These are phyloP conservation scores for Fusarium annulatum DNA, from an alignment of 2,329 filamentous ascomycete species.

Conservation along the genomic window DNA sequence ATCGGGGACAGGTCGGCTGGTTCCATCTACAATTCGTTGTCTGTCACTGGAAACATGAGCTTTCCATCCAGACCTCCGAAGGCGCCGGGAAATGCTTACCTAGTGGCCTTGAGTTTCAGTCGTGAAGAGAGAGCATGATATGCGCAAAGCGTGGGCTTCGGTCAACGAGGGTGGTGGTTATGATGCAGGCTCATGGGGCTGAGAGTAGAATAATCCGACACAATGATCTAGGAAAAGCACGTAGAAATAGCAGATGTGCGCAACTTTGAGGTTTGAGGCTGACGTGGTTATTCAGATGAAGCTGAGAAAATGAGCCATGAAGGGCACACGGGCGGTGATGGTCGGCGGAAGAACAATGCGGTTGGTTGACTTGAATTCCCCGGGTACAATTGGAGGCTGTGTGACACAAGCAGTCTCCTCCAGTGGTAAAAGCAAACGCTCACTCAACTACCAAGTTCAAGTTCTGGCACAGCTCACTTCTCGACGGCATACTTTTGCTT, in stretches of 20 bases:
- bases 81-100: neutral
- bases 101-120: neutral
- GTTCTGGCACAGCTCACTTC: too few relatives aligned
- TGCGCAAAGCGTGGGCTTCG: neutral
- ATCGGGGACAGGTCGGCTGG: neutral
- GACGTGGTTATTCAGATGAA: neutral
- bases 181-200: neutral
- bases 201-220: neutral
- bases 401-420: too few relatives aligned
- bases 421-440: too few relatives aligned
- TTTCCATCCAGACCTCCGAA: neutral
- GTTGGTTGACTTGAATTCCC: too few relatives aligned
- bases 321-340: neutral
- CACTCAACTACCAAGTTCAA: too few relatives aligned
- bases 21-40: neutral
- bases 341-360: neutral
- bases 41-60: neutral
- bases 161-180: too few relatives aligned
- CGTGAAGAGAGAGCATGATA: neutral
- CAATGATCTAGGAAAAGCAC: neutral
- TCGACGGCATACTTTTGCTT: too few relatives aligned
- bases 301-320: neutral
- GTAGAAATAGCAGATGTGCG: neutral
- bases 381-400: neutral
- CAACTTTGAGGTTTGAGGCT: neutral